A percentile compares a stretch with the other conserved stretches of the same genome.
Conservation (phyloP, 106 monocot species). For the Dendrobium nobile region DNA sequence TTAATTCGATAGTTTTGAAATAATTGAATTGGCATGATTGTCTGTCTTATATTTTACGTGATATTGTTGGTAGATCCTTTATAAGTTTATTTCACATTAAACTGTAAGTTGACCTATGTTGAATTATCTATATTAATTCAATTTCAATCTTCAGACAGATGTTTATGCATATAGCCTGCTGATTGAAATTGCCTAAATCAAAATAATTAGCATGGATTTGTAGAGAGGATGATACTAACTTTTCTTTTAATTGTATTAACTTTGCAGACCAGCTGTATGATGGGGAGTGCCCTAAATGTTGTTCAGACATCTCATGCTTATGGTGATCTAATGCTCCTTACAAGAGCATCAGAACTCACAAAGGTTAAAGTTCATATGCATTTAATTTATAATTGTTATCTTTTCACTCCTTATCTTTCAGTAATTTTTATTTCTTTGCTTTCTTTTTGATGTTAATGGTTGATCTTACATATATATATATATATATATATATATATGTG, state of each 20-base stretch:
- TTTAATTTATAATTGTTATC: background rate
- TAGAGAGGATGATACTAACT: slow-evolving; percentile 1
- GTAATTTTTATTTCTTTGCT: background rate
- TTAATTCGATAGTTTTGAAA: background rate
- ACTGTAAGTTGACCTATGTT: background rate
- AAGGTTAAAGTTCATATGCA: slow-evolving; percentile 37
- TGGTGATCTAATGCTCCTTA: slow-evolving; percentile 77
- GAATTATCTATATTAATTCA: background rate
- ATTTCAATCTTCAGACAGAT: background rate
- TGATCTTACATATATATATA: background rate
- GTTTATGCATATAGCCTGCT: background rate
- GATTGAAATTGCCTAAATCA: background rate
- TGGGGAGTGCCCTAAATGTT: slow-evolving; percentile 80
- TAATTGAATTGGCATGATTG: background rate
- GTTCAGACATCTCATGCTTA: slow-evolving; percentile 79
- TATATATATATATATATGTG: background rate
- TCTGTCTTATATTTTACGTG: background rate
- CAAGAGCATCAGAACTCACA: slow-evolving; percentile 56
- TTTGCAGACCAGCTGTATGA: slow-evolving; percentile 75
- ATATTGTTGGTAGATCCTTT: background rate
- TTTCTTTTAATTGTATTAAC: background rate
- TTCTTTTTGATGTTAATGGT: background rate
- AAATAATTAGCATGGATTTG: background rate
- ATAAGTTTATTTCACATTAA: background rate
- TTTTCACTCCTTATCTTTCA: background rate